Evolutionary conservation across 768 basidiomycete genomes (phyloP), one percentile per base, ranked within the genome.

Genomic region (Paxillus involutus): DNA sequence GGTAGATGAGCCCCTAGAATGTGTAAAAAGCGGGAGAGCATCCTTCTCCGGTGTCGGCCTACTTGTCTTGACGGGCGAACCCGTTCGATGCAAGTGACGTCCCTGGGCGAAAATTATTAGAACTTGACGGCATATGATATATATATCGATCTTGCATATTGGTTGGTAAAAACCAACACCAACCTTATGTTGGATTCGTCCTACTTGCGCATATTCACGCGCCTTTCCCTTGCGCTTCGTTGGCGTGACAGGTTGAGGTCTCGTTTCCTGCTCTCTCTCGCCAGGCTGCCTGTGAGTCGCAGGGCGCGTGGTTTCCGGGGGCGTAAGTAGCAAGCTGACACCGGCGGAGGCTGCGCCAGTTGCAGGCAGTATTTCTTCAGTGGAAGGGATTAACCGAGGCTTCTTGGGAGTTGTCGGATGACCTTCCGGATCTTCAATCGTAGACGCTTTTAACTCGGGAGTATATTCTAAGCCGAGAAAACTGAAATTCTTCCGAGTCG

Each of bases 381-480:
- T 10, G 5, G 56, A 54, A 46, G 47, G 42, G 3, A 49, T 29
- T 47, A 58, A 35, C 7, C 60, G 58, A 36, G 45, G 61, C 49
- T 63, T 68, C 47, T 66, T 68, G 7, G 63, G 61, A 5, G 58
- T 70, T 13, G 61, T 56, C 5, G 65, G 68, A 19, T 47, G 62
- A n/a, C 39, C 60, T 37, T 60, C 61, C 10, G 39, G 39, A 16
- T 52, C 52, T 26, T 56, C 35, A 17, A 62, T 33, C 1, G 46
- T 16, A 24, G 59, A 39, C n/a, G 29, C 6, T 3, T 11, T n/a
- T 2, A 29, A 16, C 43, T 56, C 55, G 5, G 65, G 68, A 41
- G 52, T 53, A 30, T 52, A 7, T 6, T 57, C 12, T 17, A 68
- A 51, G 21, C 67, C 67, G 12, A 68, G 68, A 43, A 68, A 68